Conservation (phyloP, 768 basidiomycete species). For the Boletus rex-veris region DNA sequence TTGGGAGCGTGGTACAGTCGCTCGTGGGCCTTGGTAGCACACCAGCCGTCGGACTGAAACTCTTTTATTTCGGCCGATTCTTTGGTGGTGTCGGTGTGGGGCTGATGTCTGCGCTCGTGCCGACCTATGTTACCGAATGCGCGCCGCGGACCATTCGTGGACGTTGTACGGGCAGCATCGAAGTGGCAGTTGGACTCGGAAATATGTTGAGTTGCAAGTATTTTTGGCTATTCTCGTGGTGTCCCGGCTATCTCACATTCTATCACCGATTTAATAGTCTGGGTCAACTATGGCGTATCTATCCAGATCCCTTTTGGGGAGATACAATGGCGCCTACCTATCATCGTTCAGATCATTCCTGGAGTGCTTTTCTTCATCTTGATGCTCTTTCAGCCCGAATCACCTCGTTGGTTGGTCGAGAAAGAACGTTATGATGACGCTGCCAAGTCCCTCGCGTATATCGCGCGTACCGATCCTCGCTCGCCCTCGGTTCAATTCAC, state of each 20-base stretch:
- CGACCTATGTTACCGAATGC: conserved; percentile 38
- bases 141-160: conserved; percentile 37
- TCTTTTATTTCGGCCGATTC: conserved; percentile 40
- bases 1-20: conserved; percentile 35
- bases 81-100: conserved; percentile 48
- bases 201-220: conserved; percentile 36
- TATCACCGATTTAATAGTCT: conserved; percentile 20
- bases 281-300: conserved; percentile 35
- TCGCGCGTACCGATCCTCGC: conserved; percentile 18
- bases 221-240: background rate
- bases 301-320: conserved; percentile 24
- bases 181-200: conserved; percentile 32
- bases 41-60: conserved; percentile 21
- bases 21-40: conserved; percentile 32
- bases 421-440: conserved; percentile 35
- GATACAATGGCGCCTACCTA: conserved; percentile 37
- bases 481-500: conserved; percentile 31
- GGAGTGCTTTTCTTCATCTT: conserved; percentile 33
- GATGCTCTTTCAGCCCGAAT: conserved; percentile 41
- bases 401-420: conserved; percentile 41
- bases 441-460: conserved; percentile 30
- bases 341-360: conserved; percentile 40
- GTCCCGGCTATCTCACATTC: background rate
- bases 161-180: conserved; percentile 34
- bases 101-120: conserved; percentile 34